Percentiles rank a stretch among this genome's conserved stretches.
These are phyloP conservation scores for Trametes meyenii DNA, from an alignment of 768 basidiomycete species.

Conservation along the genomic window DNA sequence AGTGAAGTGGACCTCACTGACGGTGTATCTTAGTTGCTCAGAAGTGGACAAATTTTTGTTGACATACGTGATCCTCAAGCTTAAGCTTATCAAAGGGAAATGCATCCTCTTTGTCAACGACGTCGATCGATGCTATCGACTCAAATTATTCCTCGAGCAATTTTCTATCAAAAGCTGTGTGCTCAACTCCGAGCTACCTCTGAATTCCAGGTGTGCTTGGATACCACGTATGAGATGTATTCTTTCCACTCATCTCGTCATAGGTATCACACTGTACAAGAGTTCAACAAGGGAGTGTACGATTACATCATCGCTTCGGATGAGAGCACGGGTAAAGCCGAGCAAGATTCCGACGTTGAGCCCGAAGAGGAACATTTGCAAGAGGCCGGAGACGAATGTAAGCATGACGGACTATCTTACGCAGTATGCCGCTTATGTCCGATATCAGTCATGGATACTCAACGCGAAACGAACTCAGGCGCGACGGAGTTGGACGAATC, in stretches of 20 bases:
- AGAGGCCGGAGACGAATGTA: slow-evolving; percentile 43
- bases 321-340: slow-evolving; percentile 65
- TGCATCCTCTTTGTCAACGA: slow-evolving; percentile 96
- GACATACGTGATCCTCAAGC: slow-evolving; percentile 93
- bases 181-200: slow-evolving; percentile 91
- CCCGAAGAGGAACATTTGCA: slow-evolving; percentile 42
- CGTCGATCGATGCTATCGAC: slow-evolving; percentile 90
- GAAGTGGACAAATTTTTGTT: slow-evolving; percentile 98
- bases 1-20: not conserved
- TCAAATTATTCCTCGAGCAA: slow-evolving; percentile 98
- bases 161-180: slow-evolving; percentile 97
- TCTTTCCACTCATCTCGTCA: slow-evolving; percentile 5
- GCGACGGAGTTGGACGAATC: slow-evolving; percentile 32
- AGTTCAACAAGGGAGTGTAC: slow-evolving; percentile 98
- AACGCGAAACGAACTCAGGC: slow-evolving; percentile 39
- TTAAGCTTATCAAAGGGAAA: slow-evolving; percentile 95
- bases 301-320: slow-evolving; percentile 99
- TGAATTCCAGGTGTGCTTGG: slow-evolving; percentile 76
- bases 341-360: slow-evolving; percentile 54
- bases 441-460: slow-evolving; percentile 56
- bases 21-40: slow-evolving; percentile 58
- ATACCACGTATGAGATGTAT: not conserved
- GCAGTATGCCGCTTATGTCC: not conserved
- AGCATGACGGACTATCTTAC: slow-evolving; percentile 23
- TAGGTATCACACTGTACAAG: slow-evolving; percentile 96